Evolutionary conservation across 2,329 filamentous ascomycete species (phyloP), one percentile per base, ranked within the genome.

Genomic region (Dactylellina haptotyla): DNA sequence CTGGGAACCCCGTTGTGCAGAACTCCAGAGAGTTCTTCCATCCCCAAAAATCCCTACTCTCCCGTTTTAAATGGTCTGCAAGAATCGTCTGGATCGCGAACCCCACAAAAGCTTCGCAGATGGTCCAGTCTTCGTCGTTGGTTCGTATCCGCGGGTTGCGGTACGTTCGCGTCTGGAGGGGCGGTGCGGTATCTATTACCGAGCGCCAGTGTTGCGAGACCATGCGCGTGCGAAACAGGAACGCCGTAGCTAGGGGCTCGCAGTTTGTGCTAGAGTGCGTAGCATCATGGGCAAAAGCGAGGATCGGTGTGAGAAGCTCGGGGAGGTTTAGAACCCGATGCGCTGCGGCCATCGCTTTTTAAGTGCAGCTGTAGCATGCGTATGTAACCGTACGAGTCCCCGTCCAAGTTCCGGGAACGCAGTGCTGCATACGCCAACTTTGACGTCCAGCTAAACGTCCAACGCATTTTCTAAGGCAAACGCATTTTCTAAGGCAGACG

Each of bases 241-340:
- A 25, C 14, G 37, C 14, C 0, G 50, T 20, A 8, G 50, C n/a
- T n/a, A 16, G 1, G 1, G n/a, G 46, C 14, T 16, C 6, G 3
- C n/a, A 10, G 26, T 4, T 14, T 23, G 14, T 28, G 23, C 12
- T 2, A 8, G 18, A 43, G 10, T 37, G n/a, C n/a, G n/a, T n/a
- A 41, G n/a, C 16, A 25, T 32, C 1, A 23, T 14, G 25, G 28
- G 45, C 25, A 9, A 46, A 9, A 25, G 28, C 20, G 28, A 67
- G 30, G n/a, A 67, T 67, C 12, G 32, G 25, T 18, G 45, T 32
- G 45, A 67, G 63, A 5, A 59, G 63, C n/a, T 67, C 63, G 9
- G 54, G 63, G 63, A 53, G 28, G 45, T 30, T 20, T 12, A 67
- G 34, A 18, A 59, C 43, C 2, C 37, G 63, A 16, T n/a, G n/a